Evolutionary conservation across 768 basidiomycete genomes (phyloP).

Genomic region (Mycena galopus): DNA sequence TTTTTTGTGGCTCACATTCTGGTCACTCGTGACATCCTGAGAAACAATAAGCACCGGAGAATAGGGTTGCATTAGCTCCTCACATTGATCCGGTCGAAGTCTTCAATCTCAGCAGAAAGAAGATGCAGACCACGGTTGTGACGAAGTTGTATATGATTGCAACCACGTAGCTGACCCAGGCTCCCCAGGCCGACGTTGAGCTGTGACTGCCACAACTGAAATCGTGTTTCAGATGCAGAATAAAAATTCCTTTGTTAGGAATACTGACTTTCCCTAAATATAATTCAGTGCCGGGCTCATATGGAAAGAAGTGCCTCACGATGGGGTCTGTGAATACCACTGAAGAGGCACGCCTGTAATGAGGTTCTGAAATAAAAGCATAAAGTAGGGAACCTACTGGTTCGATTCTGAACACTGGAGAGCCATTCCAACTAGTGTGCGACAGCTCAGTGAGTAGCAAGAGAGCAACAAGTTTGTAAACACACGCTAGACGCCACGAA

Average conservation of each 20-base stretch:
- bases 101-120: conserved; percentile 64
- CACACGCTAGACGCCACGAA: conserved; percentile 60
- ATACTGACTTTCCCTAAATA: conserved; percentile 52
- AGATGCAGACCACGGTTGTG: conserved; percentile 63
- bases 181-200: conserved; percentile 49
- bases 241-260: neutral
- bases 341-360: conserved; percentile 23
- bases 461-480: neutral
- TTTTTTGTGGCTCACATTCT: conserved; percentile 17
- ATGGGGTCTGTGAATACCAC: conserved; percentile 37
- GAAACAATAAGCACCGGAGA: conserved; percentile 2
- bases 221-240: neutral
- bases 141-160: conserved; percentile 71
- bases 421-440: conserved; percentile 67
- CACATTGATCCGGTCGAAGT: conserved; percentile 55
- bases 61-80: conserved; percentile 37
- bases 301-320: conserved; percentile 24
- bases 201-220: conserved; percentile 64
- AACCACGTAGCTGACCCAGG: conserved; percentile 71
- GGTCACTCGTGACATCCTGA: conserved; percentile 32
- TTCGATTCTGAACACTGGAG: conserved; percentile 63
- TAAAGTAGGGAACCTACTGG: conserved; percentile 54
- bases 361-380: neutral
- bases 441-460: conserved; percentile 8
- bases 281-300: neutral